Base-by-base conservation (phyloP, 2,329 filamentous ascomycete species). In the Xylariaceae sp. region DNA sequence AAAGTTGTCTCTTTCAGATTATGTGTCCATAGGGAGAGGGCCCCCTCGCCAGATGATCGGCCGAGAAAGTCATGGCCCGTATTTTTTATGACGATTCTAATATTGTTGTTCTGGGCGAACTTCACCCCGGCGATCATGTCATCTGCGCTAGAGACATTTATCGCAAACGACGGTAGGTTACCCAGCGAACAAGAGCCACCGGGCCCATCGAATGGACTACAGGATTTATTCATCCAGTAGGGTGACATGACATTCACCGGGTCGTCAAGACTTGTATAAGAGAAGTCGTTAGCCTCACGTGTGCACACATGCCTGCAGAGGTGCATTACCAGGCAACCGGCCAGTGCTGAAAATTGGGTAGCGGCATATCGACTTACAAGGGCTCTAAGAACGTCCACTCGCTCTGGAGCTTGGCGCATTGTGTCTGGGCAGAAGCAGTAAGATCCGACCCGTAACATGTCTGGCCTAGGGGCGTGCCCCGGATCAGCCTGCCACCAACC, bases 51-150 rank as follows among this genome's bases (percentile, higher is more conserved):
- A 0, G 79, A 79, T 0, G 76, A 80, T 48, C 76, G 78, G 24
- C 80, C 82, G 10, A 75, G 65, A 51, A 64, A 74, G 46, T 80
- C 76, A 62, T 81, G 78, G 1, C 78, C 78, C 0, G 78, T 80
- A 53, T 78, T 79, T 42, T 73, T 71, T 26, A 81, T 71, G 1
- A 79, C 70, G 0, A 81, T 51, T 1, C 78, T 71, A 30, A 81
- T 72, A 44, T 77, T 75, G 32, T 75, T 59, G 4, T 70, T 20
- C 0, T 53, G 56, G 0, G 72, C 74, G 35, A 80, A 80, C 3
- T 51, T 50, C 1, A 72, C 41, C 0, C 58, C 60, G 0, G 51
- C 58, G 20, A 53, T 29, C 3, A 68, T 54, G 20, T 64, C 63
- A n/a, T n/a, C n/a, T n/a, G n/a, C n/a, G n/a, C n/a, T n/a, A n/a